A percentile compares a stretch with the other conserved stretches of the same genome.
Conservation (phyloP, 78 protist species). For the Dictyostelium firmibasis region DNA sequence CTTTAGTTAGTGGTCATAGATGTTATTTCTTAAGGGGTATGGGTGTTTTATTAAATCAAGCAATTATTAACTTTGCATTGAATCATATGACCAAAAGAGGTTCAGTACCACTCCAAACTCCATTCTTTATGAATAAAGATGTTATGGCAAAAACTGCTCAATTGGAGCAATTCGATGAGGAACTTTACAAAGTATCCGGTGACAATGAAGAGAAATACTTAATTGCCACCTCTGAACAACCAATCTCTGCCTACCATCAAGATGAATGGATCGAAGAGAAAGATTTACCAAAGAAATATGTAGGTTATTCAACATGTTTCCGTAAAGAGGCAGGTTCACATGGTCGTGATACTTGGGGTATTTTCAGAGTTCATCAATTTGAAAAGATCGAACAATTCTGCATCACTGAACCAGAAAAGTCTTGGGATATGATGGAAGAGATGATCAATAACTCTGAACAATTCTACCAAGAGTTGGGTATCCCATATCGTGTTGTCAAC, state of each 20-base stretch:
- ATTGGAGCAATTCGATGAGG: conserved; percentile 99
- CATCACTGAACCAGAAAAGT: conserved; percentile 94
- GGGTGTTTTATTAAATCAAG: conserved; percentile 93
- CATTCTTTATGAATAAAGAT: conserved; percentile 96
- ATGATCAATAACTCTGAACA: conserved; percentile 95
- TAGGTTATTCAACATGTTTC: conserved; percentile 99
- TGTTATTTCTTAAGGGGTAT: conserved; percentile 96
- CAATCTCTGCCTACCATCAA: conserved; percentile 97
- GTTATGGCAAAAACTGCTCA: conserved; percentile 98
- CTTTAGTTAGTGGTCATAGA: conserved; percentile 94
- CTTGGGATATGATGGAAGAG: conserved; percentile 96
- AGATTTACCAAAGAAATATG: conserved; percentile 91
- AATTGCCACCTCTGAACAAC: conserved; percentile 99
- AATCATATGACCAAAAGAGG: conserved; percentile 77
- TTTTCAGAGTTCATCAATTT: conserved; percentile 99
- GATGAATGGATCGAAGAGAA: conserved; percentile 83
- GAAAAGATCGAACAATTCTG: conserved; percentile 99
- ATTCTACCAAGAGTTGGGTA: conserved; percentile 94
- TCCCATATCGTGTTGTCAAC: conserved; percentile 98
- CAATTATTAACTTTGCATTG: conserved; percentile 93
- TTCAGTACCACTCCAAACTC: conserved; percentile 94
- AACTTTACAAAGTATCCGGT: conserved; percentile 96
- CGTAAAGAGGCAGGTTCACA: conserved; percentile 99
- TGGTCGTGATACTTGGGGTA: conserved; percentile 98
- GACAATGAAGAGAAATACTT: conserved; percentile 97